Base-by-base conservation (phyloP, 805 yeast species). In the Candida nitratophila region DNA sequence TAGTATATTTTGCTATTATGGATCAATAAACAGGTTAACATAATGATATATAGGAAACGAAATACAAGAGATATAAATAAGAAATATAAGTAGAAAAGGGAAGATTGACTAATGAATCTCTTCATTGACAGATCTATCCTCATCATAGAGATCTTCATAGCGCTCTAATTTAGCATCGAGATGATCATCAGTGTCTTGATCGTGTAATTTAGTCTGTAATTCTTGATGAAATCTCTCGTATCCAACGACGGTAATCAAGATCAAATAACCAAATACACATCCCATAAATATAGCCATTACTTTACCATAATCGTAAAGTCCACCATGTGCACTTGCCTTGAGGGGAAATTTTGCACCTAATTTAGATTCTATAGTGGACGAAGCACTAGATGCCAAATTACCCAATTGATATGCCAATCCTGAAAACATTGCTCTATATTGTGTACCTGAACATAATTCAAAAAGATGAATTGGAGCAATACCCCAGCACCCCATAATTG, bases 401-500 rank as follows among this genome's bases (percentile, higher is more conserved):
- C 89, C 89, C 46, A 83, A 70, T 62, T 83, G 89, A 57, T 83
- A 83, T 10, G 79, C 71, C 21, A 79, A 60, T 42, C 88, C 86
- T 44, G 74, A 73, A 38, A 81, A 70, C 49, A 82, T 70, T 1
- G 87, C 70, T 54, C 86, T 69, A 58, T 77, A 76, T 32, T 77
- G 75, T 15, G 84, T 81, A 45, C 81, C 83, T 12, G 51, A 44
- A 14, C 85, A 74, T 41, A 83, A 66, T 60, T 83, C 90, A 27
- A 80, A 68, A 35, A 83, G 64, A 60, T 81, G 80, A 37, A 80
- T 73, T 16, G 89, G 86, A 12, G 77, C 69, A 40, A 83, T 76
- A 48, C 89, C 88, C 84, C 86, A 83, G 6, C 81, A 80, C 30
- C 88, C 89, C 67, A 79, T 82, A 5, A 82, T 83, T 44, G 76